Evolutionary conservation across 495 filamentous ascomycete genomes (phyloP), one percentile per base, ranked within the genome.

Genomic region (Neurospora discreta): DNA sequence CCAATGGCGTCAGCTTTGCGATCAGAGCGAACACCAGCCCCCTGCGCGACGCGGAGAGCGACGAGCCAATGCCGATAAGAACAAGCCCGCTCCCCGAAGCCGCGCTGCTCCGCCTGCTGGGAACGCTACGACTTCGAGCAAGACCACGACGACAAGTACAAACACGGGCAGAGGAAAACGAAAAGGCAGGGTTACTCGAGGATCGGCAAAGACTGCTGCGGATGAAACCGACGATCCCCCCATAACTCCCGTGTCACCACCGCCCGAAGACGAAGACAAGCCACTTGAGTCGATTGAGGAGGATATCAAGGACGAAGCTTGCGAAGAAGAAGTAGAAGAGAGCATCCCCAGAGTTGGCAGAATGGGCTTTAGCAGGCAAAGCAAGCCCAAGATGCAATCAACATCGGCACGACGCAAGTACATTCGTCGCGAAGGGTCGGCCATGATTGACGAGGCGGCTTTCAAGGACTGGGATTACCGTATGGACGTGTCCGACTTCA

Each of bases 11-110:
- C 88, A 90, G 46, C 84, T 98, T 43, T 96, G 93, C 76, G 91
- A 97, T 69, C 93, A 97, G 80, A 92, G 92, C 78, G 93, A 97
- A 73, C 93, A 99, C 77, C 95, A 99, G 76, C 96, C 95, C 1
- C 95, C 96, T 3, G 95, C 96, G n/a, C 90, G 89, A 73, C 88
- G 95, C 77, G 95, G 96, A 68, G 95, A 99, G 79, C 84, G 95
- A 73, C 90, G 95, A n/a, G 82, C 89, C 81, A 80, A 92, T 75
- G 91, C 90, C 73, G 90, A 92, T 71, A 89, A 89, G 72, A 79
- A 84, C 16, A 86, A 82, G 69, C 79, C 69, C 33, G 75, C 75
- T 0, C 73, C 81, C 18, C 73, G 78, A 52, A 65, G 78, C 68
- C 73, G 73, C 44, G 75, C 80, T 18, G 71, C 81, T 33, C 74